Percentiles rank a stretch among this genome's conserved stretches.
These are phyloP conservation scores for Trebouxia sp. DNA, from an alignment of 139 green algal species.

Conservation along the genomic window DNA sequence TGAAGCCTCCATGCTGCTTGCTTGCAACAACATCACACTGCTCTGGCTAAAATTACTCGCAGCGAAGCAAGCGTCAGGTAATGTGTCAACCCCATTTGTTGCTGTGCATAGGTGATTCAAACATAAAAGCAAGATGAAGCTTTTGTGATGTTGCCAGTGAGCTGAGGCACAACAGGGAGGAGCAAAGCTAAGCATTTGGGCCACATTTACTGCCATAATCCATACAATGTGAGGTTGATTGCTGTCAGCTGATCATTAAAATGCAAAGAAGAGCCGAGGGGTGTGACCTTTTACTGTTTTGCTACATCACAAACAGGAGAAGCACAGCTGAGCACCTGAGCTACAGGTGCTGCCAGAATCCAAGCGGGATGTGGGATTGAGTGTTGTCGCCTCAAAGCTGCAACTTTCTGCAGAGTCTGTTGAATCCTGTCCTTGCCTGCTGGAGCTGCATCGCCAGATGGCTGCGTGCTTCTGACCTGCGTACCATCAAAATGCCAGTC, in stretches of 20 bases:
- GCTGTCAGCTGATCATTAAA: not conserved
- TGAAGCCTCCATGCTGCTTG: not conserved
- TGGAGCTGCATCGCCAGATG: not conserved
- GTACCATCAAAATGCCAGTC: not conserved
- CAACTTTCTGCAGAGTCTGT: not conserved
- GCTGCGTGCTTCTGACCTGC: not conserved
- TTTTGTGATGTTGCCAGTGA: no score
- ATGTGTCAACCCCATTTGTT: not conserved
- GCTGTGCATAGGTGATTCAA: not conserved
- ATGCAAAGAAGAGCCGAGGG: not conserved
- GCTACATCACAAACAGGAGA: not conserved
- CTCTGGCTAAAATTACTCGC: not conserved
- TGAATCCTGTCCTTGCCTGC: not conserved
- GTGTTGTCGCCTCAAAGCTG: not conserved
- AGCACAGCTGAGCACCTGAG: constrained; percentile 43
- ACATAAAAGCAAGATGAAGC: not conserved
- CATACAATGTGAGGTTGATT: not conserved
- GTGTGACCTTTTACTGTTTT: not conserved
- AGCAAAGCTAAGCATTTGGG: not conserved
- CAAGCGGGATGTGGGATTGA: constrained; percentile 62
- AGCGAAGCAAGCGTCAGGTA: not conserved
- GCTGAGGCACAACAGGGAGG: no score
- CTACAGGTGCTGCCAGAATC: constrained; percentile 67
- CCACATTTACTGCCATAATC: not conserved
- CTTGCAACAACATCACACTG: not conserved